Evolutionary conservation across 164 flowering plant species (phyloP).

Genomic region (Nelumbo lutea): DNA sequence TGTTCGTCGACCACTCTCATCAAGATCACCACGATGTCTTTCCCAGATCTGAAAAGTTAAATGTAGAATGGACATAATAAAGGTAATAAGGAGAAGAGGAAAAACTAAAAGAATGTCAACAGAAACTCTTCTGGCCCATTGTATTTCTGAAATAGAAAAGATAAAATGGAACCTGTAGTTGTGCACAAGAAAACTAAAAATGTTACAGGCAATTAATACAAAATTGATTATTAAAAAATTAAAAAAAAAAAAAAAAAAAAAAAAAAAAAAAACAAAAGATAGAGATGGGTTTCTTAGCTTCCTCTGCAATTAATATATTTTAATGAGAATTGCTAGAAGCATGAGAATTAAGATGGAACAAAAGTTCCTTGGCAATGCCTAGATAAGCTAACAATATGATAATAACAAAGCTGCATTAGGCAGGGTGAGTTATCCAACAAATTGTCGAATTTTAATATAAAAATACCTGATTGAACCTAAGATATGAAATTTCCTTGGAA

Average conservation of each 20-base stretch:
- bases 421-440: too few species aligned
- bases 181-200: neutral
- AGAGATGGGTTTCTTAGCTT: neutral
- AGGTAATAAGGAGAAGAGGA: neutral
- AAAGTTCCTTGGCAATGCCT: neutral
- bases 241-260: neutral
- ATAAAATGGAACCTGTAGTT: neutral
- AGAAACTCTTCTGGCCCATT: neutral
- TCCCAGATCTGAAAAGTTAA: slow-evolving; percentile 56
- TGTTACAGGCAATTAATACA: neutral
- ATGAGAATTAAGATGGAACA: neutral
- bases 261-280: neutral
- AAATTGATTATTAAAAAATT: neutral
- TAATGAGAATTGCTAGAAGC: too few species aligned
- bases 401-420: neutral
- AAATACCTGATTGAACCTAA: too few species aligned
- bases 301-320: neutral
- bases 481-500: too few species aligned
- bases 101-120: neutral
- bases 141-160: neutral
- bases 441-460: too few species aligned
- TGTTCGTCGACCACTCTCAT: slow-evolving; percentile 32
- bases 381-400: neutral
- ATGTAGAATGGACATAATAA: neutral
- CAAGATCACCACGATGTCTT: slow-evolving; percentile 48